A percentile compares a stretch with the other conserved stretches of the same genome.
Conservation (phyloP, 257 asterid genomes). For the Rehmannia glutinosa region DNA sequence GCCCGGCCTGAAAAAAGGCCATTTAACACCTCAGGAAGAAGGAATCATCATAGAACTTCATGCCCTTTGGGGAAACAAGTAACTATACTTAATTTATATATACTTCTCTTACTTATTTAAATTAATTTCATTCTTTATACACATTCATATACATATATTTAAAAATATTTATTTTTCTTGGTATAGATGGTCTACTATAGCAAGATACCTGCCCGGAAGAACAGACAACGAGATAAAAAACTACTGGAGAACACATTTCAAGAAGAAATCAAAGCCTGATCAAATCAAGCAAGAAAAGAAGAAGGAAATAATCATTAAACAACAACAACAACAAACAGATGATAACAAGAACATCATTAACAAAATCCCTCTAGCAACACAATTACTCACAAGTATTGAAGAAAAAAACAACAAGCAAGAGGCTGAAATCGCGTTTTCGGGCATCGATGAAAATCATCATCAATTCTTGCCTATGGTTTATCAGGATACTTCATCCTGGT, state of each 20-base stretch:
- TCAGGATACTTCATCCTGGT: conserved; percentile 16
- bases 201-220: conserved; percentile 52
- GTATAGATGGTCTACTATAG: conserved; percentile 55
- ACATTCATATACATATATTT: too few species aligned
- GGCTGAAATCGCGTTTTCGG: not conserved
- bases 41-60: conserved; percentile 52
- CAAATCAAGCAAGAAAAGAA: conserved; percentile 10
- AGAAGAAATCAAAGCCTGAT: conserved; percentile 14
- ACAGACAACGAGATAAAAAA: conserved; percentile 58
- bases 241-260: conserved; percentile 60
- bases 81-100: not conserved
- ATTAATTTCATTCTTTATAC: too few species aligned
- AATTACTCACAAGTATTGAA: not conserved
- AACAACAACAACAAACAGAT: not conserved
- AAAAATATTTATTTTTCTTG: not conserved
- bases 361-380: not conserved
- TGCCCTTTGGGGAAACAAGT: conserved; percentile 62
- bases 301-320: not conserved
- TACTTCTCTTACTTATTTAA: too few species aligned
- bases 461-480: not conserved
- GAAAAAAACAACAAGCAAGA: not conserved
- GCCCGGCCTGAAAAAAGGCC: conserved; percentile 55
- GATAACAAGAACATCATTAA: not conserved
- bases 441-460: not conserved
- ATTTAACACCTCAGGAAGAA: conserved; percentile 47